Evolutionary conservation across 805 yeast genomes (phyloP).

Genomic region (Saccharomyces jurei): DNA sequence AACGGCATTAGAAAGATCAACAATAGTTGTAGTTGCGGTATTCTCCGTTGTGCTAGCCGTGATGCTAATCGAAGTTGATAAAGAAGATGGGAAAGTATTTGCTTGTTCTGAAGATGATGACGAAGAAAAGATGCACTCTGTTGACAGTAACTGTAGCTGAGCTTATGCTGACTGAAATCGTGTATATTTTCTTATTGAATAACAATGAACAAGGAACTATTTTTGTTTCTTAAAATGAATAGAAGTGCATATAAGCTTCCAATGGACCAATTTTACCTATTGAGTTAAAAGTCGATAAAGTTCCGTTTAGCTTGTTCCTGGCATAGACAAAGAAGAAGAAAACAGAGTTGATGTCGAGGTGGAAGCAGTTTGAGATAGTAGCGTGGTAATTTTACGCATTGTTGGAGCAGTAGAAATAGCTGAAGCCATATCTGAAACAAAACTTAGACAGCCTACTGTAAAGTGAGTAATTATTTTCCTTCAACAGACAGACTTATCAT

Average conservation of each 20-base stretch:
- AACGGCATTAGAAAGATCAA: slow-evolving; percentile 43
- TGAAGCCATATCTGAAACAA: background rate
- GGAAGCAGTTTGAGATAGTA: slow-evolving; percentile 9
- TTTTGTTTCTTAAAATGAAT: slow-evolving; percentile 24
- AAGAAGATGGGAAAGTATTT: slow-evolving; percentile 2
- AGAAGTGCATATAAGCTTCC: slow-evolving; percentile 22
- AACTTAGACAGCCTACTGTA: background rate
- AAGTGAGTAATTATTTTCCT: too few relatives aligned
- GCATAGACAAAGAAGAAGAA: slow-evolving; percentile 7
- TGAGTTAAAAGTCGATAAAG: slow-evolving; percentile 27
- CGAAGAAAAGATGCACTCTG: slow-evolving; percentile 1
- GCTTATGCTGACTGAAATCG: background rate
- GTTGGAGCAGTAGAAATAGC: background rate
- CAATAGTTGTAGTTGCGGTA: slow-evolving; percentile 18
- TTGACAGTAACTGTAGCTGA: background rate
- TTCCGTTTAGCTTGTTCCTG: slow-evolving; percentile 18
- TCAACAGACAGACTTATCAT: too few relatives aligned
- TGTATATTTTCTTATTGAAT: slow-evolving; percentile 9
- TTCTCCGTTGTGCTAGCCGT: slow-evolving; percentile 10
- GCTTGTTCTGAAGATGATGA: slow-evolving; percentile 2
- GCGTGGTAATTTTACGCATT: slow-evolving; percentile 7
- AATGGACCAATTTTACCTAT: slow-evolving; percentile 28
- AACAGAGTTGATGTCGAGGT: slow-evolving; percentile 15
- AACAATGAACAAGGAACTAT: slow-evolving; percentile 29
- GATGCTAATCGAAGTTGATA: slow-evolving; percentile 1